phyloP scores from a whole-genome alignment of 1,139 yeast species.

The Nadsonia commutata region DNA sequence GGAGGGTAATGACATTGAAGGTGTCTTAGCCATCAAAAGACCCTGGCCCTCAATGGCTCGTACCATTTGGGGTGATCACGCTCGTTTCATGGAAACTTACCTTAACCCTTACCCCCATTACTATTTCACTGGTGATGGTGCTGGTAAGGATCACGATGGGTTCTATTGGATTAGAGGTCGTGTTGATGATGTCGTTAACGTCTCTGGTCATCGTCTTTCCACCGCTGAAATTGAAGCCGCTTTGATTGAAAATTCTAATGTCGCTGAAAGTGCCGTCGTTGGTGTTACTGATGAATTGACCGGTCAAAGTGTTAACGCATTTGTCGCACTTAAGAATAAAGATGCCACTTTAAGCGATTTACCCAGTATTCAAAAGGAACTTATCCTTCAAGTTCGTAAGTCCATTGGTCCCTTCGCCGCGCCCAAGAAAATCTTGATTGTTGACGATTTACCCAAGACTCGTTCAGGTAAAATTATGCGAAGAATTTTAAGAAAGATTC shows the following conservation, averaged over 20 bases:
- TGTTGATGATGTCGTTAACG: slow-evolving; percentile 97
- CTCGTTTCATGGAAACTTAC: slow-evolving; percentile 83
- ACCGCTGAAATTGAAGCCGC: slow-evolving; percentile 97
- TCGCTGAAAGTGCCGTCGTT: slow-evolving; percentile 89
- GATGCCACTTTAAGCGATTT: slow-evolving; percentile 26
- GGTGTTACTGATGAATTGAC: slow-evolving; percentile 91
- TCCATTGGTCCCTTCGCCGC: slow-evolving; percentile 98
- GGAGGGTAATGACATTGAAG: slow-evolving; percentile 84
- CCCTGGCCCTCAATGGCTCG: slow-evolving; percentile 99
- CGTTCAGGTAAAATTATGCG: slow-evolving; percentile 98
- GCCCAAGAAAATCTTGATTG: slow-evolving; percentile 80
- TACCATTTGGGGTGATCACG: slow-evolving; percentile 84
- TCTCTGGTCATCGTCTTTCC: slow-evolving; percentile 91
- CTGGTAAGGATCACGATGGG: slow-evolving; percentile 94
- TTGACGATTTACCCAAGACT: slow-evolving; percentile 89
- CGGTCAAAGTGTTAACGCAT: slow-evolving; percentile 95
- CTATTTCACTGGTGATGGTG: slow-evolving; percentile 98
- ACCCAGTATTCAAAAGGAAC: slow-evolving; percentile 59
- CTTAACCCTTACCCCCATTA: slow-evolving; percentile 91
- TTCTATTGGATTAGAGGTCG: slow-evolving; percentile 98
- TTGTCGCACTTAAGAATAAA: slow-evolving; percentile 56
- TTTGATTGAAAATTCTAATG: slow-evolving; percentile 60
- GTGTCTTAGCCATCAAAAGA: slow-evolving; percentile 77
- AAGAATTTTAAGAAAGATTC: slow-evolving; percentile 86
- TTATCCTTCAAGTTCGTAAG: slow-evolving; percentile 77